These are phyloP conservation scores for Tilletia indica DNA, from an alignment of 1,284 basidiomycete genomes.

Conservation along the genomic window DNA sequence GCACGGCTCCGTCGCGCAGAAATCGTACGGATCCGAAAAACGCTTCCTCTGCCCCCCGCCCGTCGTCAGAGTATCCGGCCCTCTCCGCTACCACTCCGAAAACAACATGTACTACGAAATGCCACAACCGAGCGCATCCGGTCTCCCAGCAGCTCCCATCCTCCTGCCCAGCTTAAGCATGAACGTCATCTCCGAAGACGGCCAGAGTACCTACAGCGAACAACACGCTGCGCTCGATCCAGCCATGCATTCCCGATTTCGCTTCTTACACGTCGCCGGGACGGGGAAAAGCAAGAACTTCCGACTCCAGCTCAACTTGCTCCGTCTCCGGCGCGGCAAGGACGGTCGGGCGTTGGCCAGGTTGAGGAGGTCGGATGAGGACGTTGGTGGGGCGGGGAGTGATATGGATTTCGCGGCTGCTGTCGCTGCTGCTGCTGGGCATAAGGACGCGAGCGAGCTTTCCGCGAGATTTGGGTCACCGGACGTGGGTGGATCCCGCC, in stretches of 20 bases:
- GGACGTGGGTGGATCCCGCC: not conserved
- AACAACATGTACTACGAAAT: conserved; percentile 61
- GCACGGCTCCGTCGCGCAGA: conserved; percentile 84
- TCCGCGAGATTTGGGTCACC: not conserved
- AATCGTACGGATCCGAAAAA: conserved; percentile 87
- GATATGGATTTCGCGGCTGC: not conserved
- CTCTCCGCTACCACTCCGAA: conserved; percentile 66
- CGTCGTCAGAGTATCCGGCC: conserved; percentile 80
- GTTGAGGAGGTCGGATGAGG: conserved; percentile 39
- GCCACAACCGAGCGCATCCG: no score
- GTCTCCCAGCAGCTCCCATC: not conserved
- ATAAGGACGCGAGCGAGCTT: not conserved
- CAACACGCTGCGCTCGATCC: conserved; percentile 58
- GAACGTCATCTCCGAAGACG: conserved; percentile 78
- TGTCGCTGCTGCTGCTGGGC: conserved; percentile 3
- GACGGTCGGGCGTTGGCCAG: conserved; percentile 63
- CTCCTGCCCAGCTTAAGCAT: conserved; percentile 63
- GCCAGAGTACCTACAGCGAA: conserved; percentile 63
- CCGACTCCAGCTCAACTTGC: conserved; percentile 68
- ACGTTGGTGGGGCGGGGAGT: not conserved
- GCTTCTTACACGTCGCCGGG: conserved; percentile 82
- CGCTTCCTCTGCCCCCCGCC: conserved; percentile 85
- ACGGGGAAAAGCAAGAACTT: conserved; percentile 86
- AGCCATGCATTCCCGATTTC: conserved; percentile 74
- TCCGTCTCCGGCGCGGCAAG: conserved; percentile 24